Percentiles rank a stretch among this genome's conserved stretches.
Conservation (phyloP, 768 basidiomycete species). For the Boletus rubropictus region DNA sequence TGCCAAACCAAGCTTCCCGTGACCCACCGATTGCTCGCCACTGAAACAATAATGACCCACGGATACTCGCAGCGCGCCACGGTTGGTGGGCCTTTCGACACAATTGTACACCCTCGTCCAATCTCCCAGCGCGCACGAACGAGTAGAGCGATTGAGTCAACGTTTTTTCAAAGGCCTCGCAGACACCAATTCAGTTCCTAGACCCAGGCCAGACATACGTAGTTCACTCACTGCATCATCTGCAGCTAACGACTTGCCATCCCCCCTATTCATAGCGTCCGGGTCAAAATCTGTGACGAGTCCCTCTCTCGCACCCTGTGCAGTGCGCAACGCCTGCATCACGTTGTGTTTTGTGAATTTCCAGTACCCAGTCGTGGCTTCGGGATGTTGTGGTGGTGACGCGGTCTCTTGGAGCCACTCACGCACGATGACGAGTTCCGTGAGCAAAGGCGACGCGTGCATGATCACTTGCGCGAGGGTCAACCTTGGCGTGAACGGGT, state of each 20-base stretch:
- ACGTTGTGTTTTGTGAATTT: slow-evolving; percentile 73
- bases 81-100: slow-evolving; percentile 81
- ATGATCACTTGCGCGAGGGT: slow-evolving; percentile 72
- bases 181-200: background rate
- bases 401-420: slow-evolving; percentile 86
- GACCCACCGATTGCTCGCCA: slow-evolving; percentile 68
- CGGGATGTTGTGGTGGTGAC: slow-evolving; percentile 52
- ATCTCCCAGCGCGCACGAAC: slow-evolving; percentile 75
- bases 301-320: slow-evolving; percentile 39
- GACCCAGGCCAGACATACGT: background rate
- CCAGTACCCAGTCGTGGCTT: slow-evolving; percentile 78
- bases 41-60: slow-evolving; percentile 72
- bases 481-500: slow-evolving; percentile 78
- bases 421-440: slow-evolving; percentile 75
- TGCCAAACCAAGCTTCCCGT: background rate
- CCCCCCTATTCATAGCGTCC: slow-evolving; percentile 62
- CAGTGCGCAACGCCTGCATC: slow-evolving; percentile 57
- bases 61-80: slow-evolving; percentile 87
- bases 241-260: slow-evolving; percentile 53
- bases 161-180: slow-evolving; percentile 74
- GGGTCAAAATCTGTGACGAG: slow-evolving; percentile 73
- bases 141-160: slow-evolving; percentile 74
- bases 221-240: slow-evolving; percentile 66
- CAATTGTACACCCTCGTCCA: slow-evolving; percentile 79
- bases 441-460: slow-evolving; percentile 57